Conservation (phyloP, 2,329 filamentous ascomycete species). For the Verticillium klebahnii region DNA sequence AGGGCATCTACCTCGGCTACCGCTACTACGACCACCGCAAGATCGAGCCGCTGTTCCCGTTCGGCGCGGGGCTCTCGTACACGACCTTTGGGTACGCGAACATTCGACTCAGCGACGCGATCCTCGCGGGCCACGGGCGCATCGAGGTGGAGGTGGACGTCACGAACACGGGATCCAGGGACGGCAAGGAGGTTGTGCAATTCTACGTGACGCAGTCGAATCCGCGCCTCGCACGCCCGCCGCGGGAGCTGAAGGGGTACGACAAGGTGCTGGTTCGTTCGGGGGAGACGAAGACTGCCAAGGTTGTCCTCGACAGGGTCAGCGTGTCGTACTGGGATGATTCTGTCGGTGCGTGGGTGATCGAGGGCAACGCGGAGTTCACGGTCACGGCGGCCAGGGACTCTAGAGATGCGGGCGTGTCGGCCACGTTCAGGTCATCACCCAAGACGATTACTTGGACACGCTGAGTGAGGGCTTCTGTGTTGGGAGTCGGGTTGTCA, state of each 20-base stretch:
- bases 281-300: slow-evolving; percentile 24
- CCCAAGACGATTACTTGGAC: background rate
- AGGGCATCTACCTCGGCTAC: slow-evolving; percentile 65
- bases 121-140: background rate
- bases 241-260: slow-evolving; percentile 40
- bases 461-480: background rate
- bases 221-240: slow-evolving; percentile 37
- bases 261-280: slow-evolving; percentile 32
- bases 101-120: background rate
- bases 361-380: slow-evolving; percentile 19
- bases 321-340: slow-evolving; percentile 5
- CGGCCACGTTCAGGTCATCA: background rate
- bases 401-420: slow-evolving; percentile 2
- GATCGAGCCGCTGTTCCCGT: slow-evolving; percentile 50
- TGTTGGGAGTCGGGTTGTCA: too few species aligned
- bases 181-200: slow-evolving; percentile 23
- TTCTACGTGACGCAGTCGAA: slow-evolving; percentile 22
- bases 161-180: slow-evolving; percentile 16
- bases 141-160: slow-evolving; percentile 40
- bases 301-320: slow-evolving; percentile 21
- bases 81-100: slow-evolving; percentile 46
- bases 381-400: slow-evolving; percentile 17
- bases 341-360: slow-evolving; percentile 14
- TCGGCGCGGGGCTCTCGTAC: slow-evolving; percentile 65
- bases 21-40: slow-evolving; percentile 51